Evolutionary conservation across 2,329 filamentous ascomycete genomes (phyloP), one percentile per base, ranked within the genome.

Genomic region (Monilinia aucupariae): DNA sequence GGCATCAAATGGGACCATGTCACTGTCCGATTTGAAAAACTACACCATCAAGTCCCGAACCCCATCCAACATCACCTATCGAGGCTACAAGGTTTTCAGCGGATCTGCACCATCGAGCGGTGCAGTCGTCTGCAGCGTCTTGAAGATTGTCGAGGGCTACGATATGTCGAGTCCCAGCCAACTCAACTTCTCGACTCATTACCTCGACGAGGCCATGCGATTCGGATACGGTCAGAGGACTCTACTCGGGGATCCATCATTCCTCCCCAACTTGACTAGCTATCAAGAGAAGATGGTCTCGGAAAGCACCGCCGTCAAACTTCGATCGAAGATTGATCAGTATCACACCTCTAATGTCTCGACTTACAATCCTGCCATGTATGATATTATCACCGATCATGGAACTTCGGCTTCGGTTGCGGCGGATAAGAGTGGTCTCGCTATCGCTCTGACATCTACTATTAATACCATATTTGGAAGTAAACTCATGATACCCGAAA

Each of bases 1-100:
- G 70, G 78, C 80, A 0, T 76, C 79, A 2, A 91, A 92, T 68
- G 93, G 93, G n/a, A 93, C 85, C 13, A 92, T 97, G 87, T 92
- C 90, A 0, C 73, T 94, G 1, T 81, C 85, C 0, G 93, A 97
- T 75, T 78, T 97, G 37, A 79, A 80, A 64, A 83, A 86, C 67
- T 97, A 97, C 77, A 81, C 81, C 0, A 78, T 89, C n/a, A 78
- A 83, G 32, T 79, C 86, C 47, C 83, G 90, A 20, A 78, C 85
- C 20, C 80, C 88, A 3, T 79, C 87, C 2, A 81, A 81, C 67
- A 84, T 87, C 67, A 79, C 82, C 6, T 92, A 89, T 75, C 82
- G 88, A 20, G 89, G 86, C 39, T 89, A 85, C 75, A 86, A 83
- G 59, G 79, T 97, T 37, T 85, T 85, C 65, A 81, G 84, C 32